phyloP scores from a whole-genome alignment of 2,329 filamentous ascomycete genomes.

The Fusarium concolor region DNA sequence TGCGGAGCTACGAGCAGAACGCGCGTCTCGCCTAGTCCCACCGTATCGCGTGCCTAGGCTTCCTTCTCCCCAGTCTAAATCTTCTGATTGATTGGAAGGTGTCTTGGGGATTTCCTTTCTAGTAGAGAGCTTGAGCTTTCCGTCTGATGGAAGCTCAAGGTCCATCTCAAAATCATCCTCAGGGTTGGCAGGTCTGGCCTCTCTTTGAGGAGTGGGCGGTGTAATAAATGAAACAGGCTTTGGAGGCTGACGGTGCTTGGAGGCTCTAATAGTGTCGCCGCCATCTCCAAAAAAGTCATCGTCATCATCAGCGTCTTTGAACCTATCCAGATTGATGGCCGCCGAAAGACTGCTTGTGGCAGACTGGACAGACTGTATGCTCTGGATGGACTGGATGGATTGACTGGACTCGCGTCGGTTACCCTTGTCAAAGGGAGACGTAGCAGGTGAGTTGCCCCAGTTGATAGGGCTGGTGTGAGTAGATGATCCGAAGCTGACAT shows the following conservation, averaged over 20 bases:
- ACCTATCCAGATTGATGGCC: slow-evolving; percentile 70
- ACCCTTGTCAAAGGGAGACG: slow-evolving; percentile 39
- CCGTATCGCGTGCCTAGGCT: slow-evolving; percentile 92
- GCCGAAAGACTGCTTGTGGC: slow-evolving; percentile 54
- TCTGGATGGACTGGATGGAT: slow-evolving; percentile 25
- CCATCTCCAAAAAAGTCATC: slow-evolving; percentile 74
- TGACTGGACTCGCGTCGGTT: slow-evolving; percentile 48
- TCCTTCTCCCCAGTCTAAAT: slow-evolving; percentile 94
- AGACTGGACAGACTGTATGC: slow-evolving; percentile 43
- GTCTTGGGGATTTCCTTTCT: slow-evolving; percentile 72
- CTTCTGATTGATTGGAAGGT: slow-evolving; percentile 72
- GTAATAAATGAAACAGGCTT: slow-evolving; percentile 66
- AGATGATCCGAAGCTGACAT: slow-evolving; percentile 69
- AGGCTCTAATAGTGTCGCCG: slow-evolving; percentile 74
- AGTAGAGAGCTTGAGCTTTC: slow-evolving; percentile 73
- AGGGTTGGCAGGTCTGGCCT: slow-evolving; percentile 48
- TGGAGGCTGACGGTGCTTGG: slow-evolving; percentile 66
- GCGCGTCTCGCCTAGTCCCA: slow-evolving; percentile 83
- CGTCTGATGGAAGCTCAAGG: slow-evolving; percentile 76
- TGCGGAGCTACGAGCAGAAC: slow-evolving; percentile 85
- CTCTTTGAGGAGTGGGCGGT: slow-evolving; percentile 66
- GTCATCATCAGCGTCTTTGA: slow-evolving; percentile 72
- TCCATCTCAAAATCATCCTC: slow-evolving; percentile 79
- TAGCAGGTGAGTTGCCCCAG: slow-evolving; percentile 46
- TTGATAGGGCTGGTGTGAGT: slow-evolving; percentile 65